phyloP scores from a whole-genome alignment of 2,329 filamentous ascomycete species.

The Chaetomiaceae sp. region DNA sequence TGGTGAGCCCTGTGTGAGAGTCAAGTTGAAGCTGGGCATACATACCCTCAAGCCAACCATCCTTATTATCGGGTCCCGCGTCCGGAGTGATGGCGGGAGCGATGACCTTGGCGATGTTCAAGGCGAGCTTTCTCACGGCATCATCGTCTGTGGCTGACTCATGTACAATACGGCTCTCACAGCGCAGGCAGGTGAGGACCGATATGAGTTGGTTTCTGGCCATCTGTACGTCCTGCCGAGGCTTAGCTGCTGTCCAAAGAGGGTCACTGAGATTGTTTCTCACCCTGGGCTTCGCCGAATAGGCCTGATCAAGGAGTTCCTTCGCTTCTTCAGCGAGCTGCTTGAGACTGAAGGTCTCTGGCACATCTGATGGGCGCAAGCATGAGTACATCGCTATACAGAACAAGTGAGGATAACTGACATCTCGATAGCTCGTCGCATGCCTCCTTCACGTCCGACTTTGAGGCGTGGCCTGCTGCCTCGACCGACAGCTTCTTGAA shows the following conservation, averaged over 20 bases:
- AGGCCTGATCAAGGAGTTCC: background rate
- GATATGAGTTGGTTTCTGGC: conserved; percentile 4
- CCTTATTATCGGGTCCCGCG: background rate
- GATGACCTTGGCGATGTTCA: conserved; percentile 11
- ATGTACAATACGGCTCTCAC: background rate
- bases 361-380: background rate
- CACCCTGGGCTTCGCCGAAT: background rate
- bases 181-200: conserved; percentile 14
- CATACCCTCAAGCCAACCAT: conserved; percentile 3
- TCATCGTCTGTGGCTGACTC: background rate
- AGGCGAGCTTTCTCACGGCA: background rate
- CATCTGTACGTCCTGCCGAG: background rate
- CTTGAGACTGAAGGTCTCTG: conserved; percentile 9
- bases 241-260: background rate
- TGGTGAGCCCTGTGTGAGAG: background rate
- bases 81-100: conserved; percentile 8
- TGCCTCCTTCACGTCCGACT: background rate
- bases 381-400: background rate
- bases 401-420: background rate
- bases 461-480: background rate
- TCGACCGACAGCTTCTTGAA: conserved; percentile 7
- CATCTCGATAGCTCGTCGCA: conserved; percentile 5
- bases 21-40: no score
- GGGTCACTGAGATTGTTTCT: background rate
- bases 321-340: conserved; percentile 5